phyloP scores from a whole-genome alignment of 2,329 filamentous ascomycete species.

The Rutstroemia sp. region DNA sequence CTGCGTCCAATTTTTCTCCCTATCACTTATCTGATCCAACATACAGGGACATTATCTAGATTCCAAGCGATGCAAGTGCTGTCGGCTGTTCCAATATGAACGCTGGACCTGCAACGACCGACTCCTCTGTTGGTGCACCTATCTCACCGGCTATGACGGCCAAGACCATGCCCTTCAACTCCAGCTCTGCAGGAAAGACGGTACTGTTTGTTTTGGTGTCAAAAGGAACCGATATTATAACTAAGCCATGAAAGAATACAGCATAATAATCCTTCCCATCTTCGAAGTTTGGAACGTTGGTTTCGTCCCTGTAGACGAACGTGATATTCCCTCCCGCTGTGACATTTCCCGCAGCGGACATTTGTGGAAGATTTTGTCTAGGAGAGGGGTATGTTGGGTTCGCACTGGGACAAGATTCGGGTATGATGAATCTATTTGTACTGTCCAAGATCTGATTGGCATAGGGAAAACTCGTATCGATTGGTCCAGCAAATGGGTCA shows the following conservation, averaged over 20 bases:
- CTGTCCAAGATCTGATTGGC: conserved; percentile 35
- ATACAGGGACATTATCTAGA: too few species aligned
- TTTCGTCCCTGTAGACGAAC: conserved; percentile 28
- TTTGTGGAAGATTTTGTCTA: conserved; percentile 30
- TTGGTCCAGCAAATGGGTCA: conserved; percentile 35
- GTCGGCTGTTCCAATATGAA: conserved; percentile 29
- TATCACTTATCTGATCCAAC: too few species aligned
- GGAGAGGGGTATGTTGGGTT: conserved; percentile 35
- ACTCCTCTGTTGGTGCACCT: conserved; percentile 32
- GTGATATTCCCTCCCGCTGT: conserved; percentile 28
- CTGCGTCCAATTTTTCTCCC: too few species aligned
- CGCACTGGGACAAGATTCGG: conserved; percentile 29
- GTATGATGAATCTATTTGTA: conserved; percentile 30
- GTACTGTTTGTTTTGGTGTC: conserved; percentile 30
- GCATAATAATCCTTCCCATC: conserved; percentile 31
- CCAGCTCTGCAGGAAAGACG: conserved; percentile 32
- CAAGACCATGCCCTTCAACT: conserved; percentile 31
- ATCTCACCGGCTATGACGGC: conserved; percentile 31
- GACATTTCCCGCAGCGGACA: conserved; percentile 24
- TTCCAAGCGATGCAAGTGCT: neutral
- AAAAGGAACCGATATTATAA: conserved; percentile 32
- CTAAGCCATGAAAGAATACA: conserved; percentile 35
- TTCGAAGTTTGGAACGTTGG: conserved; percentile 21
- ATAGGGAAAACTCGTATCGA: conserved; percentile 36
- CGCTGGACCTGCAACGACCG: conserved; percentile 34